Evolutionary conservation across 208 protist species (phyloP).

Genomic region (Wallacemonas rigidus): DNA sequence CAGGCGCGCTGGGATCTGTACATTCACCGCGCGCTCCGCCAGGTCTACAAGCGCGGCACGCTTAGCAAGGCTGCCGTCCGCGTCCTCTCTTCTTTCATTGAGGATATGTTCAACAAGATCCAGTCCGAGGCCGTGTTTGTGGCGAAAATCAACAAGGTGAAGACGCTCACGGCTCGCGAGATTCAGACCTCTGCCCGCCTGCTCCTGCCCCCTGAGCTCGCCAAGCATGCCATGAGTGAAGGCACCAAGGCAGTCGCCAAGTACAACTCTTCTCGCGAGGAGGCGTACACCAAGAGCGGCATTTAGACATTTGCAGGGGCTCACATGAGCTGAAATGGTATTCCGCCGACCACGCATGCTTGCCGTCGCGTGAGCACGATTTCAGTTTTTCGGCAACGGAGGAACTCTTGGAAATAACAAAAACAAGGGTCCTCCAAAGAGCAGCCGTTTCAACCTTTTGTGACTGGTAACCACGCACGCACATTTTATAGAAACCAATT

Average conservation of each 20-base stretch:
- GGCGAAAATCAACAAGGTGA: slow-evolving; percentile 97
- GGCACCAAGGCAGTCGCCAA: slow-evolving; percentile 99
- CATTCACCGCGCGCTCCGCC: slow-evolving; percentile 95
- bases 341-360: too few species aligned
- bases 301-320: slow-evolving; percentile 28
- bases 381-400: slow-evolving; percentile 14
- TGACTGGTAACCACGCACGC: not conserved
- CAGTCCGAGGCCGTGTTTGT: slow-evolving; percentile 96
- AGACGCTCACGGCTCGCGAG: slow-evolving; percentile 96
- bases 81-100: slow-evolving; percentile 99
- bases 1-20: slow-evolving; percentile 91
- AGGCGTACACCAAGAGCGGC: slow-evolving; percentile 67
- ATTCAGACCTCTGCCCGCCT: slow-evolving; percentile 98
- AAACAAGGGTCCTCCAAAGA: not conserved
- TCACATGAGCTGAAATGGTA: slow-evolving; percentile 6
- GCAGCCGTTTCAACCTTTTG: not conserved
- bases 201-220: slow-evolving; percentile 97
- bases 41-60: slow-evolving; percentile 97
- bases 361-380: not conserved
- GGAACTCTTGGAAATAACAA: not conserved
- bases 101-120: slow-evolving; percentile 99
- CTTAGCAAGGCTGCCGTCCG: slow-evolving; percentile 97
- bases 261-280: slow-evolving; percentile 88
- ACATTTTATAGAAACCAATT: slow-evolving; percentile 10
- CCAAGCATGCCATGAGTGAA: slow-evolving; percentile 99